Conservation (phyloP, 495 filamentous ascomycete genomes). For the Aspergillus egyptiacus region DNA sequence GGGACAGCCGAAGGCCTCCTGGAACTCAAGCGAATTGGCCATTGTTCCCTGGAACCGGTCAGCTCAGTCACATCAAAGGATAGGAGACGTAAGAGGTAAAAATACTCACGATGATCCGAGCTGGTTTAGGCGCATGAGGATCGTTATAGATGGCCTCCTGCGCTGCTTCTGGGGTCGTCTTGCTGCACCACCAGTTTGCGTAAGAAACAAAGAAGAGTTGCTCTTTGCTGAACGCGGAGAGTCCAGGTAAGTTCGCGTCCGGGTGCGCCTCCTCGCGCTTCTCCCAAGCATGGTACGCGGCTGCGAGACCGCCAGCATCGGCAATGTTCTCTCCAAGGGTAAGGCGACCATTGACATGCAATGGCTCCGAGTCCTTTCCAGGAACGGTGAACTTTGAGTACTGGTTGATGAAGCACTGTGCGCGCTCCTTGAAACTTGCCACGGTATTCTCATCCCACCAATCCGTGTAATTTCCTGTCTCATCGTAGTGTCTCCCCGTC, state of each 20-base stretch:
- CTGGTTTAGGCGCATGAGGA: conserved; percentile 57
- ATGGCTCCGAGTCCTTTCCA: conserved; percentile 45
- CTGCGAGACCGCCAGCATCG: conserved; percentile 64
- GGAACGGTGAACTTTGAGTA: conserved; percentile 58
- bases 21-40: conserved; percentile 63
- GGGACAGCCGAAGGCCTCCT: conserved; percentile 60
- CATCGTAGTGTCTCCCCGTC: conserved; percentile 60
- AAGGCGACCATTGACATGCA: conserved; percentile 61
- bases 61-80: not conserved
- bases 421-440: conserved; percentile 54
- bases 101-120: conserved; percentile 51
- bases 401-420: conserved; percentile 66
- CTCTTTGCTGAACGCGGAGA: conserved; percentile 59
- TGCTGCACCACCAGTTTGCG: conserved; percentile 63
- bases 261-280: conserved; percentile 46
- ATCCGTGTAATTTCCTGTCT: conserved; percentile 58
- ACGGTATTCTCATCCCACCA: conserved; percentile 69
- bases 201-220: conserved; percentile 70
- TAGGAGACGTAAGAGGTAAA: not conserved
- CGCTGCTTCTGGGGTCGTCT: conserved; percentile 51
- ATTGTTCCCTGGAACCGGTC: conserved; percentile 46
- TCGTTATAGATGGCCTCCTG: conserved; percentile 54
- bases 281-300: conserved; percentile 64
- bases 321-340: conserved; percentile 74
- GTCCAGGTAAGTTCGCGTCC: conserved; percentile 55